Evolutionary conservation across 2,329 filamentous ascomycete species (phyloP).

Genomic region (Trichoderma koningiopsis): DNA sequence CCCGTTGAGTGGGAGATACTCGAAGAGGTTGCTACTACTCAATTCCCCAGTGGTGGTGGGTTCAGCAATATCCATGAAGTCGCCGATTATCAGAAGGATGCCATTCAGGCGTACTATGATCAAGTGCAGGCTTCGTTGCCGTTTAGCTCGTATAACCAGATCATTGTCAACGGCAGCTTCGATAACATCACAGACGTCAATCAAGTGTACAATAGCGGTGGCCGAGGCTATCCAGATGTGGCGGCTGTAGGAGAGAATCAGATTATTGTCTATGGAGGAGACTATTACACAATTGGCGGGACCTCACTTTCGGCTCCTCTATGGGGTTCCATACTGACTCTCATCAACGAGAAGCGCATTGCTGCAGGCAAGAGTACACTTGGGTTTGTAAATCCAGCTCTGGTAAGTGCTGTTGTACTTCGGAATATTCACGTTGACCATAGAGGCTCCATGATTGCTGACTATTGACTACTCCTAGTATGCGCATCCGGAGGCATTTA

Average conservation of each 20-base stretch:
- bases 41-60: constrained; percentile 7
- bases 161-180: constrained; percentile 37
- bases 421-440: not conserved
- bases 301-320: constrained; percentile 46
- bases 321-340: constrained; percentile 36
- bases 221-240: constrained; percentile 51
- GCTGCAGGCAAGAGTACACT: constrained; percentile 29
- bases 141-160: constrained; percentile 28
- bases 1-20: constrained; percentile 6
- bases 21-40: not conserved
- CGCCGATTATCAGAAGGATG: not conserved
- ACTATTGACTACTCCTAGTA: not conserved
- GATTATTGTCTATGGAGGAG: constrained; percentile 46
- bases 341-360: constrained; percentile 34
- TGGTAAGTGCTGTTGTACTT: not conserved
- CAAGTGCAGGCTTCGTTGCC: constrained; percentile 28
- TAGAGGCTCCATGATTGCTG: not conserved
- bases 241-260: constrained; percentile 46
- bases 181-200: constrained; percentile 37
- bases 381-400: constrained; percentile 2
- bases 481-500: not conserved
- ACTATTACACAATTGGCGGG: constrained; percentile 48
- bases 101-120: constrained; percentile 33
- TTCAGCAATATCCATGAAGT: not conserved
- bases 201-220: constrained; percentile 47